phyloP scores from a whole-genome alignment of 345 rosid genomes.

The Noccaea caerulescens region DNA sequence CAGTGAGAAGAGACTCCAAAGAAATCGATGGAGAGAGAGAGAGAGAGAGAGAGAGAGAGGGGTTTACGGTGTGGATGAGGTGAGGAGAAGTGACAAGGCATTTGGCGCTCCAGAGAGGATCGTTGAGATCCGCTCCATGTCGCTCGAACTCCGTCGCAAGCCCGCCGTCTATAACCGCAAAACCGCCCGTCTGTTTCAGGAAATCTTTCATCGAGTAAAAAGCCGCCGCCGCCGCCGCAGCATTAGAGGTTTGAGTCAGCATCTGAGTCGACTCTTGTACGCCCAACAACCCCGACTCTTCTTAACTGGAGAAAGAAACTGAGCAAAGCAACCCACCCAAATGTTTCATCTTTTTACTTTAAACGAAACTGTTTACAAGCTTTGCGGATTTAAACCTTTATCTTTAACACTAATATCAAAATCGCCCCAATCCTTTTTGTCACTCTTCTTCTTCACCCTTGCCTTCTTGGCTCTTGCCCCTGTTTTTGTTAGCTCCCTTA shows the following conservation, averaged over 20 bases:
- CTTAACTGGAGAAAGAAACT: too few relatives aligned
- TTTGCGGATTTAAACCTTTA: constrained; percentile 1
- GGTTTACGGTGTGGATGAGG: constrained; percentile 55
- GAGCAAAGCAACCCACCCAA: too few relatives aligned
- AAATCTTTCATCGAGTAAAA: constrained; percentile 52
- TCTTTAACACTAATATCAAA: background rate
- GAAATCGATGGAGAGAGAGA: background rate
- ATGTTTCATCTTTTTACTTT: too few relatives aligned
- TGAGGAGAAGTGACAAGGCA: constrained; percentile 74
- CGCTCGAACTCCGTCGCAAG: constrained; percentile 86
- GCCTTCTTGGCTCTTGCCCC: background rate
- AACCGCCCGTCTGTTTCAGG: constrained; percentile 59
- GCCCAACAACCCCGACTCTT: background rate
- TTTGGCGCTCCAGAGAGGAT: constrained; percentile 88
- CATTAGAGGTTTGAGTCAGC: constrained; percentile 39
- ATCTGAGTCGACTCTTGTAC: constrained; percentile 11
- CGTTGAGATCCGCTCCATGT: constrained; percentile 79
- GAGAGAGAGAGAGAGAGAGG: background rate
- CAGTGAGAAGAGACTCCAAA: background rate
- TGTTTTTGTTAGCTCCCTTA: background rate
- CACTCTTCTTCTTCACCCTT: background rate
- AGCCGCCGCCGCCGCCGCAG: constrained; percentile 11
- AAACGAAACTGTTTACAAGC: background rate
- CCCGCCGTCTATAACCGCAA: constrained; percentile 72
- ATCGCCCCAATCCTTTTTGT: background rate